phyloP scores from a whole-genome alignment of 768 basidiomycete genomes.

The Boletus tomentosulus region DNA sequence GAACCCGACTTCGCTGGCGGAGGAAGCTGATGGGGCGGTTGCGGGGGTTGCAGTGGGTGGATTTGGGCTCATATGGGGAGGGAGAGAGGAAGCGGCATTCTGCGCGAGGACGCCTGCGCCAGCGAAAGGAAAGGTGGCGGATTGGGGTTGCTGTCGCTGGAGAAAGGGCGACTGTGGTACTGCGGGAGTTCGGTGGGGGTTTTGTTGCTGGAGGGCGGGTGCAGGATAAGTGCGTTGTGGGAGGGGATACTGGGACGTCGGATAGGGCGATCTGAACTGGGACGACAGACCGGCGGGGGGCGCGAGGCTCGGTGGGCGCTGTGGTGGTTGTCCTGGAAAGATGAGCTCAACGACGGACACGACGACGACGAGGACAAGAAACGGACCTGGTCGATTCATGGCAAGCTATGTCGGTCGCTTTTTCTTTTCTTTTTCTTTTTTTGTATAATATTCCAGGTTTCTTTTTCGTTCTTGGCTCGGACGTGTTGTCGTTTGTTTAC shows the following conservation, averaged over 20 bases:
- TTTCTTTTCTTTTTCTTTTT: conserved; percentile 13
- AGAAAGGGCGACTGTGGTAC: conserved; percentile 62
- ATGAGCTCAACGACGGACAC: conserved; percentile 19
- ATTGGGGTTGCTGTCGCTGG: conserved; percentile 45
- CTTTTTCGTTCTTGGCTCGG: conserved; percentile 5
- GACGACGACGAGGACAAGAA: conserved; percentile 3
- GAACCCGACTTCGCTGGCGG: conserved; percentile 70
- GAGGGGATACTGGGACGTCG: conserved; percentile 34
- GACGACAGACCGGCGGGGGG: conserved; percentile 58
- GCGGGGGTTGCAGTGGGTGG: conserved; percentile 36
- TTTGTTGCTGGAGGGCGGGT: conserved; percentile 50
- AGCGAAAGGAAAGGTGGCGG: conserved; percentile 56
- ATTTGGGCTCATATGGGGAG: conserved; percentile 54
- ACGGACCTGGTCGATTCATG: conserved; percentile 63
- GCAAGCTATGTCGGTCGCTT: conserved; percentile 2
- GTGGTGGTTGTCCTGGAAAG: conserved; percentile 69
- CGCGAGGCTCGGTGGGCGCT: conserved; percentile 71
- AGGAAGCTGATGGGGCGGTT: conserved; percentile 57
- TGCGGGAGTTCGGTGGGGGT: conserved; percentile 55
- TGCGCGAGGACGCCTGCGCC: conserved; percentile 44
- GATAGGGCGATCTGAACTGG: conserved; percentile 56
- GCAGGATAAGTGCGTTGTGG: conserved; percentile 30
- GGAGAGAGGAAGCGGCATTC: conserved; percentile 52
- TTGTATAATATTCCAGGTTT: conserved; percentile 5
- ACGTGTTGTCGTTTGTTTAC: conserved; percentile 28